These are phyloP conservation scores for Trichosporon ovoides DNA, from an alignment of 1,284 basidiomycete genomes.

Conservation along the genomic window DNA sequence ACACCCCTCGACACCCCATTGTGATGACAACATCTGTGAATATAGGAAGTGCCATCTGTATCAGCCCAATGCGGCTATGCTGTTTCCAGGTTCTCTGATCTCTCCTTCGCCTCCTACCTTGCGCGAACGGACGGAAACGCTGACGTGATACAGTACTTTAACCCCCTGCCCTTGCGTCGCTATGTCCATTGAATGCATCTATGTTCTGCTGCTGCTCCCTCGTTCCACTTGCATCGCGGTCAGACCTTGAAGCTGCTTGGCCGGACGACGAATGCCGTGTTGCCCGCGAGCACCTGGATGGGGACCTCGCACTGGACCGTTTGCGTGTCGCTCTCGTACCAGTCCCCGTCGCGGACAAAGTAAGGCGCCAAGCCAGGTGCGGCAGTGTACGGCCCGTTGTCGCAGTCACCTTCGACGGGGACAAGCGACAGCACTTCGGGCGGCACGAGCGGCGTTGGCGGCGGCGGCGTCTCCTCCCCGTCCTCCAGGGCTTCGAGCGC, in stretches of 20 bases:
- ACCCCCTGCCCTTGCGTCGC: not conserved
- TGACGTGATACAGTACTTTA: not conserved
- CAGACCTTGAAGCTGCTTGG: slow-evolving; percentile 29
- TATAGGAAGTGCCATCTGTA: slow-evolving; percentile 34
- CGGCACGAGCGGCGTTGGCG: not conserved
- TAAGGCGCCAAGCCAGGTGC: slow-evolving; percentile 56
- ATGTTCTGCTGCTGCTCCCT: not conserved
- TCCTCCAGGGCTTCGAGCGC: not conserved
- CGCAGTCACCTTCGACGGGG: slow-evolving; percentile 20
- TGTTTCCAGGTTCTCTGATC: slow-evolving; percentile 36
- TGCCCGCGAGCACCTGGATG: slow-evolving; percentile 79
- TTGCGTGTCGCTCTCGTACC: slow-evolving; percentile 60
- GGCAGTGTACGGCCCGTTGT: slow-evolving; percentile 43
- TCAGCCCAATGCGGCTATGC: slow-evolving; percentile 23
- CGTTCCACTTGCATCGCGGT: not conserved
- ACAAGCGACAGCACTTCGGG: slow-evolving; percentile 32
- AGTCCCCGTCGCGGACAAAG: slow-evolving; percentile 32
- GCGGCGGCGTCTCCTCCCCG: not conserved
- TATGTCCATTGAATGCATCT: slow-evolving; percentile 7
- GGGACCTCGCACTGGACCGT: slow-evolving; percentile 87
- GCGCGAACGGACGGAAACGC: not conserved
- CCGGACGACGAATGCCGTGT: slow-evolving; percentile 64
- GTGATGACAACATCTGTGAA: slow-evolving; percentile 32
- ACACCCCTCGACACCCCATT: not conserved
- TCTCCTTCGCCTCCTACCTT: slow-evolving; percentile 1